These are phyloP conservation scores for Candida hungchunana DNA, from an alignment of 805 yeast genomes.

Conservation along the genomic window DNA sequence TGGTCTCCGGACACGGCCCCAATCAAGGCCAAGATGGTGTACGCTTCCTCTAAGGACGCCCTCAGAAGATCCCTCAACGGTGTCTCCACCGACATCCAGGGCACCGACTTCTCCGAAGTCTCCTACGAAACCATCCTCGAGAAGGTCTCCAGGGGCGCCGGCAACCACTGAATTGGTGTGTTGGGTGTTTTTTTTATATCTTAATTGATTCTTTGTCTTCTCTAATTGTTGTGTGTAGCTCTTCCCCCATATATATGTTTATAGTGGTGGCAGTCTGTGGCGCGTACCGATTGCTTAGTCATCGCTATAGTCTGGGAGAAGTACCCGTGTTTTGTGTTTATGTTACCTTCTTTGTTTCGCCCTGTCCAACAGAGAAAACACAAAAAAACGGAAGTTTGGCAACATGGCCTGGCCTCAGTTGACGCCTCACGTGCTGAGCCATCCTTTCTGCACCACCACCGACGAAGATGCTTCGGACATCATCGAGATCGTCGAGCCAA, in stretches of 20 bases:
- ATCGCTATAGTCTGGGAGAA: no score
- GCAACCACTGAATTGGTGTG: slow-evolving; percentile 17
- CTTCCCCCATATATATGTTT: no score
- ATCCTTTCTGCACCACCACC: neutral
- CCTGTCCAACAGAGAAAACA: no score
- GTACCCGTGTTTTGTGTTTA: no score
- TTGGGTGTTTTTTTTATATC: no score
- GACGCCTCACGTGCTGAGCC: slow-evolving; percentile 2
- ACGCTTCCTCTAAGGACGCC: slow-evolving; percentile 97
- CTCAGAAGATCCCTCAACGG: slow-evolving; percentile 97
- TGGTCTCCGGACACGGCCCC: slow-evolving; percentile 99
- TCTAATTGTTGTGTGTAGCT: no score
- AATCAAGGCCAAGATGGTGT: slow-evolving; percentile 93
- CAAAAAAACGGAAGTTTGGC: no score
- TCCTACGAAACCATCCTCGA: slow-evolving; percentile 91
- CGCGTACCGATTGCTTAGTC: no score
- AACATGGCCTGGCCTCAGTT: slow-evolving; percentile 12
- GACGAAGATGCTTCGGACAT: neutral
- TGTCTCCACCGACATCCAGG: slow-evolving; percentile 91
- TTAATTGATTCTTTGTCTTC: no score
- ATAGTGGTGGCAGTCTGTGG: no score
- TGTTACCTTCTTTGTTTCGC: no score
- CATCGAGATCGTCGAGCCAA: slow-evolving; percentile 3
- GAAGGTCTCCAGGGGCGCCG: slow-evolving; percentile 56
- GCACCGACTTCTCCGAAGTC: slow-evolving; percentile 96